A percentile compares a stretch with the other conserved stretches of the same genome.
Evolutionary conservation across 2,329 filamentous ascomycete genomes (phyloP).

Genomic region (Capronia americana): DNA sequence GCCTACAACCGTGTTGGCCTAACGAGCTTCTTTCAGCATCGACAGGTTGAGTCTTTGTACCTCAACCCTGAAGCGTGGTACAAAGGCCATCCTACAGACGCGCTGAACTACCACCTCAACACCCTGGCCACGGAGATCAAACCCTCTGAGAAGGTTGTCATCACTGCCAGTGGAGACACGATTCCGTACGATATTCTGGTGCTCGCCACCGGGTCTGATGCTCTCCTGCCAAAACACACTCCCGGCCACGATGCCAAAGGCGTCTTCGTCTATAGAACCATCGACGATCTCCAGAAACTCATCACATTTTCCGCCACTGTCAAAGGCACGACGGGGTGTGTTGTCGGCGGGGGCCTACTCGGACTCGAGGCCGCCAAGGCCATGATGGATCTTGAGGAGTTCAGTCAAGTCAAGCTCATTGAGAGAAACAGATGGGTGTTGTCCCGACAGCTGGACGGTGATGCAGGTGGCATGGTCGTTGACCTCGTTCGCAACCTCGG

Average conservation of each 20-base stretch:
- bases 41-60: slow-evolving; percentile 85
- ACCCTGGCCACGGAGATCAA: slow-evolving; percentile 73
- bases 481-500: slow-evolving; percentile 81
- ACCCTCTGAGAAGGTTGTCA: slow-evolving; percentile 68
- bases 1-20: slow-evolving; percentile 91
- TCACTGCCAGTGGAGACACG: slow-evolving; percentile 71
- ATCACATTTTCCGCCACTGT: slow-evolving; percentile 73
- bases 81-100: slow-evolving; percentile 67
- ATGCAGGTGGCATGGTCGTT: slow-evolving; percentile 81
- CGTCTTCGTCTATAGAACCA: slow-evolving; percentile 88
- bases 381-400: slow-evolving; percentile 83
- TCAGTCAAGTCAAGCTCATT: slow-evolving; percentile 75
- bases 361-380: slow-evolving; percentile 90
- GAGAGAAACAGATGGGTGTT: slow-evolving; percentile 85
- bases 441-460: slow-evolving; percentile 78
- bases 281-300: slow-evolving; percentile 77
- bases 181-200: slow-evolving; percentile 82
- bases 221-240: slow-evolving; percentile 73
- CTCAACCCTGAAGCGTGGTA: slow-evolving; percentile 87
- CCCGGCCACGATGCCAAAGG: slow-evolving; percentile 80
- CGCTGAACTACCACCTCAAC: slow-evolving; percentile 77
- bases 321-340: slow-evolving; percentile 72
- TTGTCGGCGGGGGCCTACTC: slow-evolving; percentile 83
- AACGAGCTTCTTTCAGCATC: slow-evolving; percentile 86
- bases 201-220: slow-evolving; percentile 85